A percentile compares a stretch with the other conserved stretches of the same genome.
These are phyloP conservation scores for Diaporthe nobilis DNA, from an alignment of 2,329 filamentous ascomycete species.

Conservation along the genomic window DNA sequence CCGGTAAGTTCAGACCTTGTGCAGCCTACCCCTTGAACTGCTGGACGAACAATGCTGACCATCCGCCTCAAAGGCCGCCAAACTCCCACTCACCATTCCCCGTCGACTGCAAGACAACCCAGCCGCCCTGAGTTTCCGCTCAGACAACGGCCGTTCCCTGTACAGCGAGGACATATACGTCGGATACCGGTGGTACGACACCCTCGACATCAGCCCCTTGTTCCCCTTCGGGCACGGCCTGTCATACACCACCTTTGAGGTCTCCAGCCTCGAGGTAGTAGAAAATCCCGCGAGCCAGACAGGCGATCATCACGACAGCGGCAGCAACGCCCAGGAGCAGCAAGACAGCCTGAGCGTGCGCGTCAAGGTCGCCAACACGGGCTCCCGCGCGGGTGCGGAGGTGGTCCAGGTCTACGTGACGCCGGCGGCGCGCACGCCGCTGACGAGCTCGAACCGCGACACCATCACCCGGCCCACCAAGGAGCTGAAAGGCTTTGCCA, in stretches of 20 bases:
- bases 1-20: constrained; percentile 52
- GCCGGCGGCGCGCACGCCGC: constrained; percentile 44
- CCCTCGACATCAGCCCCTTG: constrained; percentile 72
- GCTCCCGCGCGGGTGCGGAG: constrained; percentile 46
- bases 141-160: constrained; percentile 78
- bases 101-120: constrained; percentile 78
- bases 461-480: constrained; percentile 54
- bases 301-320: not conserved
- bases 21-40: not conserved
- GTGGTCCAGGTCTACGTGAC: constrained; percentile 52
- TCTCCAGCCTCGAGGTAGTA: constrained; percentile 48
- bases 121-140: constrained; percentile 80
- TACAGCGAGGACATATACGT: constrained; percentile 88
- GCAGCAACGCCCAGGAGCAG: not conserved
- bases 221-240: constrained; percentile 88
- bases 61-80: constrained; percentile 65
- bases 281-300: not conserved
- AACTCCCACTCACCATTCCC: constrained; percentile 82
- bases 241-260: constrained; percentile 79
- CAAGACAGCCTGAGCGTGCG: constrained; percentile 4
- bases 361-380: constrained; percentile 63
- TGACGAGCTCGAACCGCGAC: constrained; percentile 42
- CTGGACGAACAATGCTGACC: not conserved
- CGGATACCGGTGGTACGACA: constrained; percentile 86
- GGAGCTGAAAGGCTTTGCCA: constrained; percentile 61